A percentile compares a stretch with the other conserved stretches of the same genome.
Evolutionary conservation across 495 filamentous ascomycete species (phyloP).

Genomic region (Xylaria venustula): DNA sequence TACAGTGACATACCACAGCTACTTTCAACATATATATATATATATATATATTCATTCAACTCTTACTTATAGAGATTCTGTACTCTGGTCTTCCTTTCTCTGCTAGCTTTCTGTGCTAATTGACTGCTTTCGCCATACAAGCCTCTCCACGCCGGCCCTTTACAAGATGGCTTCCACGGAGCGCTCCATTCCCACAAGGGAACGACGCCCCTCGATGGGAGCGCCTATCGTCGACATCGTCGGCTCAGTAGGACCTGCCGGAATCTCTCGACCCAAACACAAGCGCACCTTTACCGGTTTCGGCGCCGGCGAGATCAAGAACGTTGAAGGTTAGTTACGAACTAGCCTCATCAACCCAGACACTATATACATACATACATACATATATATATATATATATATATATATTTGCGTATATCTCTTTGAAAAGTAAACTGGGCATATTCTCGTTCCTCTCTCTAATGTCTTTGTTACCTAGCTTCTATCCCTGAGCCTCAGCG

Average conservation of each 20-base stretch:
- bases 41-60: neutral
- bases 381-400: no score
- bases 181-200: slow-evolving; percentile 33
- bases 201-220: slow-evolving; percentile 71
- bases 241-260: slow-evolving; percentile 73
- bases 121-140: neutral
- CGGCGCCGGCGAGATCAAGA: slow-evolving; percentile 86
- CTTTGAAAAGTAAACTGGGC: slow-evolving; percentile 16
- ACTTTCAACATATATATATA: neutral
- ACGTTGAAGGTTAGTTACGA: slow-evolving; percentile 66
- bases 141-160: neutral
- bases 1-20: neutral
- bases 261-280: slow-evolving; percentile 81
- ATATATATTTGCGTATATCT: no score
- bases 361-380: neutral
- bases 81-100: neutral
- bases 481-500: slow-evolving; percentile 85
- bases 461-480: slow-evolving; percentile 32
- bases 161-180: slow-evolving; percentile 33
- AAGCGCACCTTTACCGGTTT: slow-evolving; percentile 92
- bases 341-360: neutral
- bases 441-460: neutral
- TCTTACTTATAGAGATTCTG: no score
- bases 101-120: neutral
- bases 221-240: slow-evolving; percentile 80